Evolutionary conservation across 73 alveolate genomes (phyloP).

Genomic region (Tetrahymena malaccensis): DNA sequence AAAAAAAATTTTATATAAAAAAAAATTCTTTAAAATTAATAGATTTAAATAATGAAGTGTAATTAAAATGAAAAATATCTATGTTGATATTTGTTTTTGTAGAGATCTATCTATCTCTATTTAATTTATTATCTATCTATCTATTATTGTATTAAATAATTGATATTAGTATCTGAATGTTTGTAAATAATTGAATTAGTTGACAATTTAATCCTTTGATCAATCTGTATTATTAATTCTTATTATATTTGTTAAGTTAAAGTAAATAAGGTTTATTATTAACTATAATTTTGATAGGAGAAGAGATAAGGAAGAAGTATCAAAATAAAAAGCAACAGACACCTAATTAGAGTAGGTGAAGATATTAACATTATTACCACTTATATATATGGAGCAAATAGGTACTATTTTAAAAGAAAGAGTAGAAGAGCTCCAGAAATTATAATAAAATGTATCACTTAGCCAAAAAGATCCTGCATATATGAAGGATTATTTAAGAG

Average conservation of each 20-base stretch:
- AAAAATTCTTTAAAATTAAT: too few species aligned
- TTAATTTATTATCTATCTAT: too few species aligned
- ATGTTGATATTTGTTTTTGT: background rate
- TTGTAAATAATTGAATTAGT: background rate
- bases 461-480: background rate
- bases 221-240: background rate
- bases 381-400: background rate
- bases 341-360: background rate
- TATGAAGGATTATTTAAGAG: background rate
- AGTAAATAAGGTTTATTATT: background rate
- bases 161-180: background rate
- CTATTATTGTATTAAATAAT: too few species aligned
- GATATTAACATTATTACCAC: background rate
- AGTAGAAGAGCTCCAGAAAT: background rate
- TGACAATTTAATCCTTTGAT: background rate
- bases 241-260: too few species aligned
- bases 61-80: too few species aligned
- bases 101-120: background rate
- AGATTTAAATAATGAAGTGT: background rate
- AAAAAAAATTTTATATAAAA: too few species aligned
- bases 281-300: background rate
- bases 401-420: background rate
- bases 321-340: background rate
- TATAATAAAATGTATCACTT: background rate
- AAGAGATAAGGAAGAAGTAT: background rate